Base-by-base conservation (phyloP, 768 basidiomycete genomes). In the Agrocybe pediades region DNA sequence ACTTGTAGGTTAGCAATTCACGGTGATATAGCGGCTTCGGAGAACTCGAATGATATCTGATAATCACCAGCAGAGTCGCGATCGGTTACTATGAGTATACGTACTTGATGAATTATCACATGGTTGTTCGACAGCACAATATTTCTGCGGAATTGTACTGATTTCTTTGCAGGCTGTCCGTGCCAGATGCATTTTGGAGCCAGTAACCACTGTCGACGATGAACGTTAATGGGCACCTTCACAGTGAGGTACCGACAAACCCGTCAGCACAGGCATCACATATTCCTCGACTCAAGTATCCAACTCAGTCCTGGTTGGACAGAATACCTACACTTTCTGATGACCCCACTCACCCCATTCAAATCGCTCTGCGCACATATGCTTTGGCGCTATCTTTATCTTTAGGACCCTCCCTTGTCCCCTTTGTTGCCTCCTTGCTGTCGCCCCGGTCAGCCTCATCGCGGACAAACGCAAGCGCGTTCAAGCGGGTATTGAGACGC, bases 301-400 rank as follows among this genome's bases (percentile, higher is more conserved):
- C 33, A 36, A 36, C 5, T 36, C 33, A n/a, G 33, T 54, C 55
- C 43, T 63, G 63, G 65, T 27, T 63, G 39, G 59, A 59, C 56
- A 54, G 33, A 27, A 42, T 64, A 55, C 63, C 68, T 33, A 29
- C 61, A 49, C 62, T 73, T 46, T 61, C 72, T 24, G 63, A 74
- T 50, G 74, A 77, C 51, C 68, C 74, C 3, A 61, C 70, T 27
- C 84, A 87, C 61, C 83, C 85, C 2, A 59, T 74, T 13, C 84
- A 83, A 49, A 73, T 88, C 39, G 78, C 85, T 1, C 64, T 87
- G 25, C 79, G 89, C 58, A 87, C 90, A 0, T 92, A 90, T 67
- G 75, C 73, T 3, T 79, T 92, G 9, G 76, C 82, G 0, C 72
- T 88, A 8, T 84, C 81, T 1, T 76, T 91, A 19, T 82, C 83